These are phyloP conservation scores for Dichotomopilus funicola DNA, from an alignment of 2,329 filamentous ascomycete genomes.

Conservation along the genomic window DNA sequence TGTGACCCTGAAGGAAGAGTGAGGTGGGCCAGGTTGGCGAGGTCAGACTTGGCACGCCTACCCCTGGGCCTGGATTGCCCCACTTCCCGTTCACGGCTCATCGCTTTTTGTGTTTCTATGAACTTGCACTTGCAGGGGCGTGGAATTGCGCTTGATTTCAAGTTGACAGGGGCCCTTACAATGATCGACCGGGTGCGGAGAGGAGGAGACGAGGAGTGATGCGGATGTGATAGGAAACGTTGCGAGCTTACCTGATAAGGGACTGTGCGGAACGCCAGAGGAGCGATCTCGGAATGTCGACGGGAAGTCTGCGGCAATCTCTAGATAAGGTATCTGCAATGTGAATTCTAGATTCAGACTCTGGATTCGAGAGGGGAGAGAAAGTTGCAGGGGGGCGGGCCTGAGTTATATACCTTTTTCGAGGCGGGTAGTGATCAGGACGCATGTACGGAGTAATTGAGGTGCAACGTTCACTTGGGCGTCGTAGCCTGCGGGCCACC, in stretches of 20 bases:
- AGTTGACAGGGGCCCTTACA: not conserved
- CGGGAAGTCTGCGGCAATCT: not conserved
- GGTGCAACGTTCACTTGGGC: not conserved
- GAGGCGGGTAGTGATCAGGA: no score
- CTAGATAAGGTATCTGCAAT: not conserved
- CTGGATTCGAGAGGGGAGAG: not conserved
- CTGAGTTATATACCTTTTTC: no score
- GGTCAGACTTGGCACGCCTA: not conserved
- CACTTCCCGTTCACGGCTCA: no score
- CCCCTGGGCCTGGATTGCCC: no score
- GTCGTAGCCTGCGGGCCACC: not conserved
- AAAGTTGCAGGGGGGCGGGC: not conserved
- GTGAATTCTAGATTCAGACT: no score
- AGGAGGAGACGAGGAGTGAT: not conserved
- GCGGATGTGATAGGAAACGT: not conserved
- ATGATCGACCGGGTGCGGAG: not conserved
- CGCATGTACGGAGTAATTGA: not conserved
- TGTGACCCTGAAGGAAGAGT: not conserved
- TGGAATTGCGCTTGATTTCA: not conserved
- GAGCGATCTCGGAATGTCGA: no score
- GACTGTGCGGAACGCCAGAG: not conserved
- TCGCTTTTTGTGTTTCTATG: no score
- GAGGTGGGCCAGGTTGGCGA: not conserved
- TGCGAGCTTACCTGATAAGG: not conserved
- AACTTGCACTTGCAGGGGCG: conserved; percentile 1